A percentile compares a stretch with the other conserved stretches of the same genome.
Evolutionary conservation across 2,329 filamentous ascomycete genomes (phyloP).

Genomic region (Esteya vermicola): DNA sequence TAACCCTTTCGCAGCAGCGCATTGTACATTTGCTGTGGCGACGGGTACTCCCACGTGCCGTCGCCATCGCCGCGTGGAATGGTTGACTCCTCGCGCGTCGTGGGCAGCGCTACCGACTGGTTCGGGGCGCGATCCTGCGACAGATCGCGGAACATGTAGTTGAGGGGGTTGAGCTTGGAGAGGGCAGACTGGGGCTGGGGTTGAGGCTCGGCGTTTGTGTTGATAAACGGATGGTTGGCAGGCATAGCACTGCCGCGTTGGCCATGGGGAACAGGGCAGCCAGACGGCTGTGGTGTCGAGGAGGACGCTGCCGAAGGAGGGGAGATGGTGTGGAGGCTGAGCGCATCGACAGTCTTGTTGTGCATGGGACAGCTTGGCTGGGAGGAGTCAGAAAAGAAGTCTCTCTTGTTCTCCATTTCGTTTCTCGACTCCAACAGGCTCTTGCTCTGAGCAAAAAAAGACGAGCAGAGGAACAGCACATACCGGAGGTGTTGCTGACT

Average conservation of each 20-base stretch:
- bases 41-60: constrained; percentile 93
- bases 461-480: too few relatives aligned
- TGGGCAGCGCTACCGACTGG: constrained; percentile 62
- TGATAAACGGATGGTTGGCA: constrained; percentile 1
- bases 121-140: constrained; percentile 64
- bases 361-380: constrained; percentile 45
- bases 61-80: constrained; percentile 75
- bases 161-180: constrained; percentile 54
- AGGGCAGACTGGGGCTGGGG: constrained; percentile 14
- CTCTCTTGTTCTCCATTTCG: too few relatives aligned
- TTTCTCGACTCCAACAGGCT: too few relatives aligned
- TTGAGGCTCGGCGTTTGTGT: constrained; percentile 17
- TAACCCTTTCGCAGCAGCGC: constrained; percentile 92
- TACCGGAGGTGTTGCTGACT: constrained; percentile 1
- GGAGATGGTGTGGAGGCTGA: constrained; percentile 18
- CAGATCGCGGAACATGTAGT: constrained; percentile 87
- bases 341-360: constrained; percentile 33
- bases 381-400: background rate
- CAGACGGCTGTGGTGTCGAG: constrained; percentile 25
- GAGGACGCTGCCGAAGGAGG: constrained; percentile 17
- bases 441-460: too few relatives aligned
- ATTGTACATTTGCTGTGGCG: constrained; percentile 99
- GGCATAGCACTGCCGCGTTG: constrained; percentile 4
- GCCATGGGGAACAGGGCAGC: constrained; percentile 6
- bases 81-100: constrained; percentile 69